These are phyloP conservation scores for Saprolegnia diclina DNA, from an alignment of 352 stramenopile species.

Conservation along the genomic window DNA sequence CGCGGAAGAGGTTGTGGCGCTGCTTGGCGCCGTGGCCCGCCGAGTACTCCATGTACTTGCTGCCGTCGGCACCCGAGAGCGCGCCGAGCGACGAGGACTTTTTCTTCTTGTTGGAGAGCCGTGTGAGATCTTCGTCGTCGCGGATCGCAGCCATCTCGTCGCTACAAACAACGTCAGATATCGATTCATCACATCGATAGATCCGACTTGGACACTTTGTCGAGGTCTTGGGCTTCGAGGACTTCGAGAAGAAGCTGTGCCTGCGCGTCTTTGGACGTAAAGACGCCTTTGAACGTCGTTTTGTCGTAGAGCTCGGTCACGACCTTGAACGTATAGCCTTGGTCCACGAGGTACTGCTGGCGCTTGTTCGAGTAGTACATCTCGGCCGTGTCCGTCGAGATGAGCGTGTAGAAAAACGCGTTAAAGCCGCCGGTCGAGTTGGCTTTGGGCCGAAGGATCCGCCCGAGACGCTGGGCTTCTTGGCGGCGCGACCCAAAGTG, in stretches of 20 bases:
- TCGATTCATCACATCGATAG: background rate
- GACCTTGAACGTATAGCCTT: slow-evolving; percentile 99
- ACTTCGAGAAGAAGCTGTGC: slow-evolving; percentile 71
- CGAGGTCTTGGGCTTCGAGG: slow-evolving; percentile 62
- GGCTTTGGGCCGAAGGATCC: slow-evolving; percentile 97
- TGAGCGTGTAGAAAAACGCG: slow-evolving; percentile 99
- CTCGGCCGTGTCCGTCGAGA: slow-evolving; percentile 98
- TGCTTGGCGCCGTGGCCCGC: slow-evolving; percentile 74
- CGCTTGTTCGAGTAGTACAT: slow-evolving; percentile 99
- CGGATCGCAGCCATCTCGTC: slow-evolving; percentile 79
- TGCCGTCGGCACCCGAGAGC: slow-evolving; percentile 69
- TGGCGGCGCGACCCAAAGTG: slow-evolving; percentile 99
- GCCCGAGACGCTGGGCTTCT: slow-evolving; percentile 98
- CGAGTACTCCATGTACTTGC: slow-evolving; percentile 85
- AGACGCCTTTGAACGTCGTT: slow-evolving; percentile 69
- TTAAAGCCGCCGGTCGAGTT: slow-evolving; percentile 97
- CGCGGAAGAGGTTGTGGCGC: slow-evolving; percentile 81
- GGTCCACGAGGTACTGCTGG: slow-evolving; percentile 99
- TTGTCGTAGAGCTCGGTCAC: slow-evolving; percentile 91
- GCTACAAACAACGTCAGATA: background rate
- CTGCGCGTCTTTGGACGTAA: slow-evolving; percentile 75
- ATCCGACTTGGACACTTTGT: slow-evolving; percentile 54
- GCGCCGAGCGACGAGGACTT: slow-evolving; percentile 66
- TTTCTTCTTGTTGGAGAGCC: slow-evolving; percentile 74
- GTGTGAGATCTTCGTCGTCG: slow-evolving; percentile 75